Percentiles rank a stretch among this genome's conserved stretches.
Evolutionary conservation across 352 stramenopile genomes (phyloP).

Genomic region (Phytopythium mirpurense): DNA sequence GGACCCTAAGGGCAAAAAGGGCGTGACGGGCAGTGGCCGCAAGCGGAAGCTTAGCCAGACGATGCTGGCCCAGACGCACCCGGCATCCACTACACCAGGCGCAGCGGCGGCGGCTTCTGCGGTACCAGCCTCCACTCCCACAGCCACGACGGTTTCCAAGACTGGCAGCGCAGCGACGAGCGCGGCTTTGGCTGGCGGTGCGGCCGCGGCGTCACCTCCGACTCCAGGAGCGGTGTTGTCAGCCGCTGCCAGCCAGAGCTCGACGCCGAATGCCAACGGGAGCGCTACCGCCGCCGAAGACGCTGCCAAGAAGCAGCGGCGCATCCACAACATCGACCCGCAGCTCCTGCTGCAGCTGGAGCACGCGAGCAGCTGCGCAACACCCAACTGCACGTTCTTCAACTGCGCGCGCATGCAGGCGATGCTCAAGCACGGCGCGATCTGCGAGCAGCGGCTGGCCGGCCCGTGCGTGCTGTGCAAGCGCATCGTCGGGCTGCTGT

Average conservation of each 20-base stretch:
- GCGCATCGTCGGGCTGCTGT: constrained; percentile 80
- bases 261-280: neutral
- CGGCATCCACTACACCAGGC: constrained; percentile 2
- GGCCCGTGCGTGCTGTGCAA: constrained; percentile 84
- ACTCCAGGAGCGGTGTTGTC: neutral
- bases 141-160: neutral
- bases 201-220: neutral
- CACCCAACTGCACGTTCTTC: constrained; percentile 72
- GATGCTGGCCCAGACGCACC: constrained; percentile 19
- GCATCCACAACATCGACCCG: constrained; percentile 87
- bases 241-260: neutral
- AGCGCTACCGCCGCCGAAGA: constrained; percentile 37
- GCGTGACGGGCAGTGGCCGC: constrained; percentile 24
- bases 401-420: constrained; percentile 85
- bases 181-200: neutral
- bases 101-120: constrained; percentile 3
- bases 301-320: constrained; percentile 88
- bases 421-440: constrained; percentile 87
- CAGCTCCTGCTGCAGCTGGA: constrained; percentile 83
- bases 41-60: constrained; percentile 66
- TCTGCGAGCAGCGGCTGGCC: constrained; percentile 76
- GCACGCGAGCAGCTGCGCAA: constrained; percentile 70
- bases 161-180: neutral
- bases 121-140: constrained; percentile 1
- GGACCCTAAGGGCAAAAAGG: constrained; percentile 24